These are phyloP conservation scores for Aspergillus niger DNA, from an alignment of 2,329 filamentous ascomycete species.

Conservation along the genomic window DNA sequence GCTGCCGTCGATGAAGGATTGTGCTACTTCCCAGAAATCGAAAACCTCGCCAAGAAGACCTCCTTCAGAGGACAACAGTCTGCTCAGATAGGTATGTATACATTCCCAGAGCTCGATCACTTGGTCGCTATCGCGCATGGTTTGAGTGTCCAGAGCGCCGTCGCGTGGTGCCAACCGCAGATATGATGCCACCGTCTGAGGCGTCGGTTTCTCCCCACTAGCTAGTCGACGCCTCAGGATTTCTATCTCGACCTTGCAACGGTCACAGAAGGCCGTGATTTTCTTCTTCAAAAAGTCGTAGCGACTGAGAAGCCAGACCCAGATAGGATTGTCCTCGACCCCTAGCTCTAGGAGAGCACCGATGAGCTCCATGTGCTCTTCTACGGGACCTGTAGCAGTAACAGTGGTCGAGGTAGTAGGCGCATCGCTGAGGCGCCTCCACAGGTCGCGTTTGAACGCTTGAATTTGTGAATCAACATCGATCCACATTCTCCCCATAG, in stretches of 20 bases:
- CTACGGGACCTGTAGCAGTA: constrained; percentile 58
- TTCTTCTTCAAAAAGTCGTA: constrained; percentile 88
- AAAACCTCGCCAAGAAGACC: constrained; percentile 86
- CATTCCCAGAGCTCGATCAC: constrained; percentile 93
- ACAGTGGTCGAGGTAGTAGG: constrained; percentile 58
- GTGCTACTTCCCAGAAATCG: constrained; percentile 90
- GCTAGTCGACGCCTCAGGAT: constrained; percentile 81
- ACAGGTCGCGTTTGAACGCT: constrained; percentile 83
- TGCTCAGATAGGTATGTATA: constrained; percentile 71
- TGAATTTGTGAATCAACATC: constrained; percentile 88
- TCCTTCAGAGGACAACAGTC: constrained; percentile 70
- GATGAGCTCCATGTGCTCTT: constrained; percentile 92
- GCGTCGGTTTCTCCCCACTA: constrained; percentile 68
- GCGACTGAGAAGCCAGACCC: constrained; percentile 88
- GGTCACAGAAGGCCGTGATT: constrained; percentile 76
- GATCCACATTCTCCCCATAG: constrained; percentile 92
- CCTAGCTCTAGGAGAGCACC: constrained; percentile 86
- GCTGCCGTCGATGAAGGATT: constrained; percentile 85
- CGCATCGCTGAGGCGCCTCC: constrained; percentile 74
- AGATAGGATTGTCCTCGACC: constrained; percentile 93
- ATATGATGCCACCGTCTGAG: constrained; percentile 71
- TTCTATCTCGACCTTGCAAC: constrained; percentile 90
- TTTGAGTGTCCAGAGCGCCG: constrained; percentile 60
- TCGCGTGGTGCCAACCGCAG: constrained; percentile 73
- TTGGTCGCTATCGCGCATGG: constrained; percentile 73